Base-by-base conservation (phyloP, 202 grass and related monocot species). In the Cymbopogon flexuosus region DNA sequence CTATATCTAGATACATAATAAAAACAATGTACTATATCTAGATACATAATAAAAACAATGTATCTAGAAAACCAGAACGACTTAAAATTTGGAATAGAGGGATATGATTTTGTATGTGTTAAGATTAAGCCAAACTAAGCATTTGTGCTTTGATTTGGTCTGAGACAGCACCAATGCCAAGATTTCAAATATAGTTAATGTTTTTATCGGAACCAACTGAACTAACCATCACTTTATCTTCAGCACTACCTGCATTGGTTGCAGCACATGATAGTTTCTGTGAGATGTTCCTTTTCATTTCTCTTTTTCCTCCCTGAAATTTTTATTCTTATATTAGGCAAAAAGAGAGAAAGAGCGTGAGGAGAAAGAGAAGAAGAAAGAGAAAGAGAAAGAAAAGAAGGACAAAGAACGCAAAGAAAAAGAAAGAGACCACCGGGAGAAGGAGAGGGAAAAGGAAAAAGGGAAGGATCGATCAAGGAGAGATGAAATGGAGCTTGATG, bases 391-490 rank as follows among this genome's bases (percentile, higher is more conserved):
- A 77, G 87, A 89, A 72, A 81, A 39, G 57, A 89, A 89, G 87
- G 87, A 89, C 2, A 89, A 85, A 85, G 87, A 89, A 7, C 77
- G 87, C 65, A 89, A 85, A 87, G 88, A 90, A 71, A 83, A 80
- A 80, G 81, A 78, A 85, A 77, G 79, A 78, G 86, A 88, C 13
- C 34, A 57, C 54, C 54, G 70, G 59, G 86, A 84, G 33, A 92
- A 88, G 77, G 87, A 93, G 51, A 95, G 77, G 65, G 90, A 89
- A 73, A 98, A 91, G 88, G 90, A 99, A 49, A 90, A 88, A 47
- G 87, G 79, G 27, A 95, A 91, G 77, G 93, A 92, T 86, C 82
- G 87, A 49, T 72, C 72, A 79, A 87, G 84, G 77, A 94, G 89
- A 46, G 92, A 91, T 84, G 96, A 95, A 77, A 80, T 74, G 62